Base-by-base conservation (phyloP, 2,329 filamentous ascomycete genomes). In the Monilinia fructigena region DNA sequence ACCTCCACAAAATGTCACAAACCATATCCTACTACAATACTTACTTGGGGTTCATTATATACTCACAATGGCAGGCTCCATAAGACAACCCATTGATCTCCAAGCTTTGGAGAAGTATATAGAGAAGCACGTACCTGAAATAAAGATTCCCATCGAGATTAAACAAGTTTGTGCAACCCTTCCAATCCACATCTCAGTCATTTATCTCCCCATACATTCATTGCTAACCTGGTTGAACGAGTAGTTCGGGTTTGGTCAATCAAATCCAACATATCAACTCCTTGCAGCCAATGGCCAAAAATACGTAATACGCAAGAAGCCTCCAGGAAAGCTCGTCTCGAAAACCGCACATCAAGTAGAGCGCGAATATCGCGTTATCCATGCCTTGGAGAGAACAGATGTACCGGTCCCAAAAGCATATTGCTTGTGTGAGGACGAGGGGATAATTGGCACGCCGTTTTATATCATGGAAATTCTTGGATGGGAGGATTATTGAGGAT, bases 381-480 rank as follows among this genome's bases (percentile, higher is more conserved):
- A 91, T 76, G 93, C 94, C 3, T 84, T 98, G 42, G 86, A 87
- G 70, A 81, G 79, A 64, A 96, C 92, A 26, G 87, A 91, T 76
- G 93, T 98, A 11, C 91, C 93, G 0, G 92, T 97, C 0, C 95
- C 95, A 5, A 89, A 85, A 77, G 86, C 92, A 14, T 89, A 92
- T 77, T 90, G 89, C 74, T 85, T 98, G 23, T 99, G 95, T 79
- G 90, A 96, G 78, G 93, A 98, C 79, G 81, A 83, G 52, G 80
- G 79, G 66, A 83, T 98, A 48, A 83, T 98, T 70, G 95, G 93
- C 66, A 98, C 93, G 10, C 86, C 93, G 7, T 99, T 98, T 78
- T 98, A 99, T 80, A 89, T 98, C 75, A 98, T 99, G 95, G 89
- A 92, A 92, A 77, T 98, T 95, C 77, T 83, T 98, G 68, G 90